Base-by-base conservation (phyloP, 2,329 filamentous ascomycete species). In the Microsporum audouinii region DNA sequence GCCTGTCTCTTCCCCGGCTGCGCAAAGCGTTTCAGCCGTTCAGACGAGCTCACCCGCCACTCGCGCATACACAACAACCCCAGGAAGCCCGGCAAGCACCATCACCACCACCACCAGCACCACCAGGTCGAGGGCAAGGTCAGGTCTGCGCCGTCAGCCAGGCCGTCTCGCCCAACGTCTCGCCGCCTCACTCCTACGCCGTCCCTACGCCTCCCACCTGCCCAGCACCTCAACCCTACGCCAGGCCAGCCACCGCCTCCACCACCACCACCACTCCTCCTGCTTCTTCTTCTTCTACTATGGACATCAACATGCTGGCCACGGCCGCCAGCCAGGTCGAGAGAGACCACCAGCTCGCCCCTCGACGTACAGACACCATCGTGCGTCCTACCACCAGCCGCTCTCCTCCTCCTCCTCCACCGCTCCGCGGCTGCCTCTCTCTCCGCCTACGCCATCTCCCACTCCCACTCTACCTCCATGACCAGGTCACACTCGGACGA, bases 31-130 rank as follows among this genome's bases (percentile, higher is more conserved):
- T 97, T 99, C 79, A 95, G 89, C 66, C 87, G 92, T 66, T 96
- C 92, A 10, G 92, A 99, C 72, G 92, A 99, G 78, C 82, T 99
- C 68, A 99, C 94, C 64, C 87, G 92, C 64, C 92, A 99, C 78
- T 96, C 92, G 73, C 85, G 92, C 74, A 99, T 99, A 78, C 92
- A 99, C 83, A 96, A 89, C 84, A 99, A 97, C 78, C 92, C 94
- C 62, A 83, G 94, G 72, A 82, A 92, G 71, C 91, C 90, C 66
- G 95, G 95, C 81, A 96, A 96, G 80, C 58, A 59, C 63, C 63
- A 87, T 91, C 64, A 90, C 92, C 65, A 43, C 39, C 39, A 43
- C 39, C 14, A 14, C 39, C 39, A 43, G 14, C 39, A 43, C 14
- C 39, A 43, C 39, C 39, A 41, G 1, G 12, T 41, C 12, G 38